Percentiles rank a stretch among this genome's conserved stretches.
Conservation (phyloP, 2,329 filamentous ascomycete genomes). For the Chrysoporthe puriensis region DNA sequence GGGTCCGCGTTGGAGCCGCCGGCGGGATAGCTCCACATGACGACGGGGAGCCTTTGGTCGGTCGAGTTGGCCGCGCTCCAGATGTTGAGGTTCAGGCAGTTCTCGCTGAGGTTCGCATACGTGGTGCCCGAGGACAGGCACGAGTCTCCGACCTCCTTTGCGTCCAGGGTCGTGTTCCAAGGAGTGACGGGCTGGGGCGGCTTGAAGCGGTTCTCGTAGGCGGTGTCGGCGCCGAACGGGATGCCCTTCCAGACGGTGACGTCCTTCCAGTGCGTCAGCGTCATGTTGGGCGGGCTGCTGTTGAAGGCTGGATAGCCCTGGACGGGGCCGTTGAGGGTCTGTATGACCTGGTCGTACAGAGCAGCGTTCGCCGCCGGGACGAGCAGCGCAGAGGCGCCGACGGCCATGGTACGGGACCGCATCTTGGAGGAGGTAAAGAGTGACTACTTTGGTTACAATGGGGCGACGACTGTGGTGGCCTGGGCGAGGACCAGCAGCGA, state of each 20-base stretch:
- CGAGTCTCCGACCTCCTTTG: slow-evolving; percentile 42
- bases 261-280: slow-evolving; percentile 35
- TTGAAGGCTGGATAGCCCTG: slow-evolving; percentile 32
- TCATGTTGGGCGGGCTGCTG: slow-evolving; percentile 29
- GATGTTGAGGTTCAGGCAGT: slow-evolving; percentile 58
- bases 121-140: slow-evolving; percentile 40
- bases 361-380: slow-evolving; percentile 25
- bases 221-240: slow-evolving; percentile 49
- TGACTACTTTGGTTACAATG: not conserved
- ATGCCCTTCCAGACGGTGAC: slow-evolving; percentile 55
- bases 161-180: slow-evolving; percentile 35
- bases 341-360: slow-evolving; percentile 29
- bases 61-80: slow-evolving; percentile 40
- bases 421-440: not conserved
- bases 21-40: slow-evolving; percentile 59
- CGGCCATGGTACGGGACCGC: slow-evolving; percentile 8
- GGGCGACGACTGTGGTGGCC: not conserved
- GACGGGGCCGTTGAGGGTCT: slow-evolving; percentile 30
- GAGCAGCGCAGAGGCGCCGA: slow-evolving; percentile 4
- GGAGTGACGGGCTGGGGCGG: slow-evolving; percentile 42
- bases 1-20: slow-evolving; percentile 50
- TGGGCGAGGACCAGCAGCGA: not conserved
- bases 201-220: slow-evolving; percentile 49
- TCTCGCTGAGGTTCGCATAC: slow-evolving; percentile 43
- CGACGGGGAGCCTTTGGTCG: slow-evolving; percentile 47